Evolutionary conservation across 352 stramenopile genomes (phyloP).

Genomic region (Pythium periplocum): DNA sequence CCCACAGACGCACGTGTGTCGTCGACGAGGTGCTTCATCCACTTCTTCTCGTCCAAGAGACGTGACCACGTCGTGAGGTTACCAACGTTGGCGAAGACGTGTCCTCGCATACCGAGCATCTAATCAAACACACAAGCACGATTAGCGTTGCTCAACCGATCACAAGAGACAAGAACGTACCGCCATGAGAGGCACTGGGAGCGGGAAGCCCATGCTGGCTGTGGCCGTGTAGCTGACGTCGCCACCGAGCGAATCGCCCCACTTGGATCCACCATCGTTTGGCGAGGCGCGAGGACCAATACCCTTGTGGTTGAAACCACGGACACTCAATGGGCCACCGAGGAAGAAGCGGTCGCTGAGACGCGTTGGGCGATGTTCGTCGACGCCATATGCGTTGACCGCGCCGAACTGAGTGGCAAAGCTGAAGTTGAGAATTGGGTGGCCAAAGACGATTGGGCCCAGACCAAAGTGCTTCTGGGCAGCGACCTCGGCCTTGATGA

Average conservation of each 20-base stretch:
- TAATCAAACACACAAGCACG: constrained; percentile 10
- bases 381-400: constrained; percentile 74
- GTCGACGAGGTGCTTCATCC: constrained; percentile 84
- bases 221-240: constrained; percentile 87
- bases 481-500: constrained; percentile 83
- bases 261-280: constrained; percentile 75
- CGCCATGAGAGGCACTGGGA: constrained; percentile 75
- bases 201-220: constrained; percentile 82
- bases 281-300: constrained; percentile 83
- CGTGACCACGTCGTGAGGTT: constrained; percentile 87
- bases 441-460: constrained; percentile 54
- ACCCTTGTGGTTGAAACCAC: constrained; percentile 90
- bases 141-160: too few species aligned
- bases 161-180: constrained; percentile 27
- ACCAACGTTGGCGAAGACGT: constrained; percentile 88
- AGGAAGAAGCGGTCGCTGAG: constrained; percentile 92
- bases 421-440: constrained; percentile 79
- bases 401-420: constrained; percentile 71
- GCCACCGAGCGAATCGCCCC: constrained; percentile 83
- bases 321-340: constrained; percentile 83
- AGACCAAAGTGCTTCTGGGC: constrained; percentile 79
- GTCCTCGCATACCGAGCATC: constrained; percentile 79
- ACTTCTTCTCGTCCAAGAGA: constrained; percentile 84
- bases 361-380: constrained; percentile 69
- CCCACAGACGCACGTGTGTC: constrained; percentile 86